Evolutionary conservation across 305 asterid genomes (phyloP).

Genomic region (Galium porrigens): DNA sequence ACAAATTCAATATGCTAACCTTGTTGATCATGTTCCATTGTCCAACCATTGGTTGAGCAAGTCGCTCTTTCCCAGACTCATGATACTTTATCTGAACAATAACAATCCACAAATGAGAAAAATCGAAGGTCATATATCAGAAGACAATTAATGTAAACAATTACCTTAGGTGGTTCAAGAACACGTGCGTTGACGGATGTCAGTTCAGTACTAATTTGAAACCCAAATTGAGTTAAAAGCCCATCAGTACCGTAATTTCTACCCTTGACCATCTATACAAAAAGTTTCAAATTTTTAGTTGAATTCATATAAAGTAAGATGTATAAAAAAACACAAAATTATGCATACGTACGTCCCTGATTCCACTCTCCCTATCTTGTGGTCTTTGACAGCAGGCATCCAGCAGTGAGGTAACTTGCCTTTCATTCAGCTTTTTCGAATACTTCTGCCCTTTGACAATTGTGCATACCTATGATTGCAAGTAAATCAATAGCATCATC

Average conservation of each 20-base stretch:
- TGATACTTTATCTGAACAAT: constrained; percentile 52
- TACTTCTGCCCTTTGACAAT: constrained; percentile 57
- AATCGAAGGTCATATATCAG: background rate
- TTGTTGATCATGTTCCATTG: constrained; percentile 76
- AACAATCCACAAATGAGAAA: background rate
- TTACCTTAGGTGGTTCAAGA: constrained; percentile 59
- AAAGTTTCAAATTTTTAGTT: background rate
- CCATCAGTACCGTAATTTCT: constrained; percentile 27
- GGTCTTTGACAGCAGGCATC: constrained; percentile 77
- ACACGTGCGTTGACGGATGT: constrained; percentile 58
- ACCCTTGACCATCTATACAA: constrained; percentile 29
- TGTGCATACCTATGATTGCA: constrained; percentile 31
- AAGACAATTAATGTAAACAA: no score
- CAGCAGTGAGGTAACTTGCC: constrained; percentile 48
- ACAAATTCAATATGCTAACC: constrained; percentile 25
- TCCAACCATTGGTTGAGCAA: constrained; percentile 46
- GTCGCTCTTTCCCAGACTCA: constrained; percentile 30
- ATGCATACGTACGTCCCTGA: constrained; percentile 21
- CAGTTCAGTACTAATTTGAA: constrained; percentile 29
- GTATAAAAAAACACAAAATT: background rate
- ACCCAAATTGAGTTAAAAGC: constrained; percentile 46
- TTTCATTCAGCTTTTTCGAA: constrained; percentile 36
- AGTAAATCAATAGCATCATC: background rate
- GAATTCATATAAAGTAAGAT: background rate
- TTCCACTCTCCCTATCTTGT: constrained; percentile 16